Evolutionary conservation across 495 filamentous ascomycete genomes (phyloP), one percentile per base, ranked within the genome.

Genomic region (Aspergillus heteromorphus): DNA sequence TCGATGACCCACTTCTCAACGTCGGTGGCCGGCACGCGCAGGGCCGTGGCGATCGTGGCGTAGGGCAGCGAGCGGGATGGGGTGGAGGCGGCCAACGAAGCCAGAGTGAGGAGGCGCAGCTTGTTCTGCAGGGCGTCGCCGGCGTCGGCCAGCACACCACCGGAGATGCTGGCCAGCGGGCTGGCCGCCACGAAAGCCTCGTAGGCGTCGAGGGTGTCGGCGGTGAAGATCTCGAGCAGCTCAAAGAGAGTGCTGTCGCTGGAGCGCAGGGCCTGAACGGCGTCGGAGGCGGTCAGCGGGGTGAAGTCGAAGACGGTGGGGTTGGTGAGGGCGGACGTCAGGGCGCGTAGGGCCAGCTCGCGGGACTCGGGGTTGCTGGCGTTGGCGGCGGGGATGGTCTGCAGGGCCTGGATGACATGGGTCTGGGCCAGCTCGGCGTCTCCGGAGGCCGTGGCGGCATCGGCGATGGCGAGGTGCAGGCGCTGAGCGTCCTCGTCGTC

Each of bases 1-100:
- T 98, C 95, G 59, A 98, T 98, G 48, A 96, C 87, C 93, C 93
- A 98, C 80, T 91, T 87, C 79, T 98, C 93, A 9, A 96, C 89
- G 42, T 97, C 90, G 53, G 87, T 84, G 23, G 67, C 58, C 16
- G 88, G 83, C 38, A 98, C 84, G 68, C 92, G 86, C 31, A 98
- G 82, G 5, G 89, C 83, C 53, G 86, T 83, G 40, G 87, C 80
- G 62, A 98, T 96, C 54, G 81, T 79, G 57, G 76, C 77, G 73
- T 98, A 98, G 30, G 91, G 85, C 38, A 98, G 82, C 49, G 90
- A 88, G 54, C 91, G 86, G 58, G 83, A 89, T 14, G 84, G 83
- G 14, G 87, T 87, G 55, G 85, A 81, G 27, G 95, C 89, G 16
- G 92, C 91, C 27, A 97, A 77, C 14, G 87, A 91, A 43, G 92